A percentile compares a stretch with the other conserved stretches of the same genome.
These are phyloP conservation scores for Dactylellina cionopaga DNA, from an alignment of 2,329 filamentous ascomycete species.

Conservation along the genomic window DNA sequence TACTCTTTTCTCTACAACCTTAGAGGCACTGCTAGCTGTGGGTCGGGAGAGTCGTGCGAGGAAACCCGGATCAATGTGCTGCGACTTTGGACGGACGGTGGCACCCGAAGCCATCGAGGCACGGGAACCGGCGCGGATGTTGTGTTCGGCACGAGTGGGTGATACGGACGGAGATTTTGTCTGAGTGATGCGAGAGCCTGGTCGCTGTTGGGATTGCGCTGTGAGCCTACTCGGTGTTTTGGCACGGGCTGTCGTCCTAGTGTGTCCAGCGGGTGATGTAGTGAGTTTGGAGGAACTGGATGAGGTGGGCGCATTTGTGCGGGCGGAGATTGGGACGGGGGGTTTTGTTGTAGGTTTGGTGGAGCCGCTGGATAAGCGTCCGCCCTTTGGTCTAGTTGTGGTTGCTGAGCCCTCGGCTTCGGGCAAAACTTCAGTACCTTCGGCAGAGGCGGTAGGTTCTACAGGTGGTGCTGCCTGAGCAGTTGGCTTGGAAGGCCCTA, in stretches of 20 bases:
- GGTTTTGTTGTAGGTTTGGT: slow-evolving; percentile 18
- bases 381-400: slow-evolving; percentile 5
- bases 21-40: slow-evolving; percentile 43
- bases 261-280: neutral
- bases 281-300: slow-evolving; percentile 30
- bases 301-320: slow-evolving; percentile 7
- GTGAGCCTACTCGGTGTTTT: slow-evolving; percentile 43
- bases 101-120: slow-evolving; percentile 50
- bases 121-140: slow-evolving; percentile 14
- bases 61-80: slow-evolving; percentile 43
- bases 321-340: slow-evolving; percentile 27
- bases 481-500: neutral
- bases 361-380: slow-evolving; percentile 11
- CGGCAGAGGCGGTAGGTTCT: neutral
- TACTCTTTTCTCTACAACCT: slow-evolving; percentile 48
- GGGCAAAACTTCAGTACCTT: neutral
- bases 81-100: slow-evolving; percentile 45
- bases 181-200: slow-evolving; percentile 30
- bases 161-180: slow-evolving; percentile 47
- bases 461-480: neutral
- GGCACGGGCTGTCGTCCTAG: slow-evolving; percentile 14
- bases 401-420: slow-evolving; percentile 22
- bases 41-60: slow-evolving; percentile 46
- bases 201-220: slow-evolving; percentile 15
- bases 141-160: slow-evolving; percentile 27